Percentiles rank a stretch among this genome's conserved stretches.
phyloP scores from a whole-genome alignment of 441 rosid genomes.

The Euphorbia neoarborescens region DNA sequence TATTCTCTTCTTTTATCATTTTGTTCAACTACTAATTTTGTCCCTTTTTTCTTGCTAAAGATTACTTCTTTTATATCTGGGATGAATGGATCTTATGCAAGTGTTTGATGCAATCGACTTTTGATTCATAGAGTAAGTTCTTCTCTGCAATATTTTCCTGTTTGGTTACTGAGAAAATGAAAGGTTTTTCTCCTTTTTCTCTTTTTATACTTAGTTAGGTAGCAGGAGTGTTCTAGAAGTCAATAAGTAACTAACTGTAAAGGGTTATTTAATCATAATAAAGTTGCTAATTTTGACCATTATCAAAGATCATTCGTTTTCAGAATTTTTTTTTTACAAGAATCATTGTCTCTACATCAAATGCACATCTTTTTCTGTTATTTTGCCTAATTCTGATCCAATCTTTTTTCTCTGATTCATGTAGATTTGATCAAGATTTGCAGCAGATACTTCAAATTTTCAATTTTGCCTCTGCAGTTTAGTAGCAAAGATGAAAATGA shows the following conservation, averaged over 20 bases:
- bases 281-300: constrained; percentile 34
- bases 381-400: constrained; percentile 6
- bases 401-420: constrained; percentile 11
- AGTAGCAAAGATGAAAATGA: constrained; percentile 23
- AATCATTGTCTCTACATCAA: too few relatives aligned
- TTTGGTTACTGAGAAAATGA: neutral
- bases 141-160: neutral
- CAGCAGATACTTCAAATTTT: constrained; percentile 10
- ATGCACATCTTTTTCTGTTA: constrained; percentile 7
- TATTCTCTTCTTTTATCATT: constrained; percentile 13
- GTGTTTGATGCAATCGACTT: constrained; percentile 12
- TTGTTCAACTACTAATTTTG: constrained; percentile 6
- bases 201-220: constrained; percentile 24
- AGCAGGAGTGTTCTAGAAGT: constrained; percentile 29
- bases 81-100: constrained; percentile 8
- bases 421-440: constrained; percentile 20
- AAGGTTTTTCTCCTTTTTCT: constrained; percentile 20
- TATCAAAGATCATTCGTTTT: constrained; percentile 4
- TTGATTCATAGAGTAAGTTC: constrained; percentile 18
- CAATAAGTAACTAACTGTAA: constrained; percentile 38
- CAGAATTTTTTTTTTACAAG: too few relatives aligned
- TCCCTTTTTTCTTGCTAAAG: neutral
- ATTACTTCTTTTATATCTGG: neutral
- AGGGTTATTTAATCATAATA: constrained; percentile 23
- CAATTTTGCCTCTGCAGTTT: constrained; percentile 3